A percentile compares a stretch with the other conserved stretches of the same genome.
Evolutionary conservation across 345 rosid genomes (phyloP).

Genomic region (Populus tremula): DNA sequence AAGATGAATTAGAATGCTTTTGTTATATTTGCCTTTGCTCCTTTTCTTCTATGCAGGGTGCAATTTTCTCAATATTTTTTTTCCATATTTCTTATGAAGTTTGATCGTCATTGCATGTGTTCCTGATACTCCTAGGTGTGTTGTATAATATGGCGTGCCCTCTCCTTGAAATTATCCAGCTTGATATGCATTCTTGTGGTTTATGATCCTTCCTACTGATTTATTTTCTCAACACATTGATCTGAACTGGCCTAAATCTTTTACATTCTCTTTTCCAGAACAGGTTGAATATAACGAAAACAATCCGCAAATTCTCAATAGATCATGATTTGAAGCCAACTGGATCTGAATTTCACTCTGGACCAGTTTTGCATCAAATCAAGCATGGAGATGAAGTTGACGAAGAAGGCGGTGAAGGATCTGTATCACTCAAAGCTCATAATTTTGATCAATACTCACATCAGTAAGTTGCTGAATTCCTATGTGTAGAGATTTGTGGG

Average conservation of each 20-base stretch:
- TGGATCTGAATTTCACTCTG: constrained; percentile 84
- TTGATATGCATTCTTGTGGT: background rate
- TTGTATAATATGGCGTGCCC: background rate
- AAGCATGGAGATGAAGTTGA: constrained; percentile 82
- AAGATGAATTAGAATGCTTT: background rate
- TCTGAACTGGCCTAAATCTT: constrained; percentile 24
- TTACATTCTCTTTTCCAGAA: constrained; percentile 59
- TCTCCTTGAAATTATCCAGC: background rate
- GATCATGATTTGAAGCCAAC: constrained; percentile 72
- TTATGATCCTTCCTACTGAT: background rate
- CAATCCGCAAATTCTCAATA: constrained; percentile 84
- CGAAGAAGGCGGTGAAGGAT: constrained; percentile 64
- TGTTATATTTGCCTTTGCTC: background rate
- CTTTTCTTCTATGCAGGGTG: background rate
- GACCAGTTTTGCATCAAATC: constrained; percentile 45
- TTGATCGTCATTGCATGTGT: background rate
- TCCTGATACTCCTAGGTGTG: background rate
- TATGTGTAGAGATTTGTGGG: constrained; percentile 7
- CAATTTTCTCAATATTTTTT: background rate
- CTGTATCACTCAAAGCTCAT: constrained; percentile 48
- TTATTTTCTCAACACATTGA: background rate
- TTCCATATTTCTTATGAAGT: background rate
- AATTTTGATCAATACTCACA: constrained; percentile 72
- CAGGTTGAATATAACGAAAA: constrained; percentile 97
- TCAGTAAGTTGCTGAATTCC: constrained; percentile 54